Evolutionary conservation across 176 grass and related monocot genomes (phyloP).

Genomic region (Triticum timopheevii): DNA sequence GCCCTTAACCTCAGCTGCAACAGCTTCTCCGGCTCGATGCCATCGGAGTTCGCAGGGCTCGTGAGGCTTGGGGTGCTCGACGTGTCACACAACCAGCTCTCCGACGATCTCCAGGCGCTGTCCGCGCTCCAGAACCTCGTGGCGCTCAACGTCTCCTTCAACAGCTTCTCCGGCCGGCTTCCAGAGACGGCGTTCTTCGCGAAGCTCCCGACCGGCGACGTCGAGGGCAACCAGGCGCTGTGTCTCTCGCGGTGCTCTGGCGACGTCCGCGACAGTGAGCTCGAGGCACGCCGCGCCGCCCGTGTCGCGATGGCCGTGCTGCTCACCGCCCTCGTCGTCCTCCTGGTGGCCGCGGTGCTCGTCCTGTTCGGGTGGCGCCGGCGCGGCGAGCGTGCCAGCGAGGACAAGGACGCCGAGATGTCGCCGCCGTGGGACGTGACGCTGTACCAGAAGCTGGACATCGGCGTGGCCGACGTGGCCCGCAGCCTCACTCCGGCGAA

Average conservation of each 20-base stretch:
- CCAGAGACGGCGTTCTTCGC: constrained; percentile 78
- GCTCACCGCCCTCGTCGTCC: constrained; percentile 53
- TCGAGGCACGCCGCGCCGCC: constrained; percentile 36
- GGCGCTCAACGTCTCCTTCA: constrained; percentile 60
- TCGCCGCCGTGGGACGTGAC: constrained; percentile 87
- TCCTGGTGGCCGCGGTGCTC: constrained; percentile 41
- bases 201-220: constrained; percentile 63
- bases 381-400: background rate
- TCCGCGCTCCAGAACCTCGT: constrained; percentile 58
- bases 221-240: constrained; percentile 75
- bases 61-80: constrained; percentile 50
- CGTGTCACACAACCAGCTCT: constrained; percentile 61
- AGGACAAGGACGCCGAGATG: constrained; percentile 55
- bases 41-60: constrained; percentile 47
- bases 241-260: constrained; percentile 75
- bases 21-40: constrained; percentile 54
- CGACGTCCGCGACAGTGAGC: constrained; percentile 6
- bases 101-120: constrained; percentile 44
- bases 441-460: constrained; percentile 89
- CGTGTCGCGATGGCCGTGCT: constrained; percentile 57
- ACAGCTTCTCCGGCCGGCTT: constrained; percentile 44
- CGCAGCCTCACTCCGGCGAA: constrained; percentile 63
- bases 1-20: constrained; percentile 82
- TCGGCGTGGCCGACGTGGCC: constrained; percentile 58
- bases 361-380: constrained; percentile 39